Percentiles rank a stretch among this genome's conserved stretches.
Conservation (phyloP, 257 asterid species). For the Solanum chilense region DNA sequence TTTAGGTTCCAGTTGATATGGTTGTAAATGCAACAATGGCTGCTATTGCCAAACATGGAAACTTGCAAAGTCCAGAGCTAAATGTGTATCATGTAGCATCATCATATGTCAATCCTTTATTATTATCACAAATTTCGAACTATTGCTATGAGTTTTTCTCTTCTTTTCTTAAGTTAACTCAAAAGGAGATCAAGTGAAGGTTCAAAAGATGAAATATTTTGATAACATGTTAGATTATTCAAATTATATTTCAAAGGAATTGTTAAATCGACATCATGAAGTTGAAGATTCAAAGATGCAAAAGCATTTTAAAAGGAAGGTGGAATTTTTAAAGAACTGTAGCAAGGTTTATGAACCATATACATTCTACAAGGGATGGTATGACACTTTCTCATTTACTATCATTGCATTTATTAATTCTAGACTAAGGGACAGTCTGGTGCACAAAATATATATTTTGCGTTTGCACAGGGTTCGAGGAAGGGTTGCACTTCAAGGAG, state of each 20-base stretch:
- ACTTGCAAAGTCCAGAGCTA: not conserved
- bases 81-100: not conserved
- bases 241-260: not conserved
- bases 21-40: conserved; percentile 30
- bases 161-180: not conserved
- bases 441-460: not conserved
- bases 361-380: not conserved
- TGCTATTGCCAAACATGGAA: conserved; percentile 30
- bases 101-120: not conserved
- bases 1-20: conserved; percentile 31
- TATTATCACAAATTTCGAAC: conserved; percentile 3
- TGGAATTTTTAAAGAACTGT: not conserved
- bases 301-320: not conserved
- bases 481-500: not conserved
- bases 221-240: not conserved
- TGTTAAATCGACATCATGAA: not conserved
- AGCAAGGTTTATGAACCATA: not conserved
- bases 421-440: not conserved
- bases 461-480: too few species aligned
- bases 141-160: conserved; percentile 12
- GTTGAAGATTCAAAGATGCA: not conserved
- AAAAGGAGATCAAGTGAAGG: not conserved
- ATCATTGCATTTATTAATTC: not conserved
- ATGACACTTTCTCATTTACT: not conserved
- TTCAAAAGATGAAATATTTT: not conserved